Percentiles rank a stretch among this genome's conserved stretches.
phyloP scores from a whole-genome alignment of 176 grass and related monocot genomes.

The Oryza nivara region DNA sequence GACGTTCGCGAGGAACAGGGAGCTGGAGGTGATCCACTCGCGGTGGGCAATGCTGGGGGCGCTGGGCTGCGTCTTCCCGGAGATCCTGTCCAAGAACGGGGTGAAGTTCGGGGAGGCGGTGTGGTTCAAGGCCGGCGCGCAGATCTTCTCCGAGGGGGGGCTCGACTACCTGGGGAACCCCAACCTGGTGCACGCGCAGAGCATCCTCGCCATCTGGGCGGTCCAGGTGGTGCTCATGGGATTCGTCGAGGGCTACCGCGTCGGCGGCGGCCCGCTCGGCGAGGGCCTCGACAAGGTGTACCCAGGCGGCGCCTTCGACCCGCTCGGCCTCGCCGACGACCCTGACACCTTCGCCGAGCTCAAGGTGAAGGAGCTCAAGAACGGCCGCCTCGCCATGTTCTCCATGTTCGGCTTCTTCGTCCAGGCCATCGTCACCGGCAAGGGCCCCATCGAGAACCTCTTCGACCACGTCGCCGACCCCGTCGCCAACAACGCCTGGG shows the following conservation, averaged over 20 bases:
- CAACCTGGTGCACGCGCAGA: constrained; percentile 73
- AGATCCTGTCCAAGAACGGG: constrained; percentile 67
- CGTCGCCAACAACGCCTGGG: constrained; percentile 95
- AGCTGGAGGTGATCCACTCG: constrained; percentile 85
- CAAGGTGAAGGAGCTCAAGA: constrained; percentile 99
- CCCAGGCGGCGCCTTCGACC: constrained; percentile 71
- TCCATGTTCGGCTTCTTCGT: constrained; percentile 99
- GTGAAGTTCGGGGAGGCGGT: constrained; percentile 81
- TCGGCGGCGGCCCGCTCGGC: constrained; percentile 67
- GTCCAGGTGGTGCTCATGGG: constrained; percentile 78
- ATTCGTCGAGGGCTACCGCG: constrained; percentile 78
- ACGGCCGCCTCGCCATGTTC: constrained; percentile 93
- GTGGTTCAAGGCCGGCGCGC: constrained; percentile 78
- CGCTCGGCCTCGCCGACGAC: constrained; percentile 68
- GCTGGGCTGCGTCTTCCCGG: constrained; percentile 66
- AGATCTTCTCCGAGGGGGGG: constrained; percentile 77
- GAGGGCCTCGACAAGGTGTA: constrained; percentile 73
- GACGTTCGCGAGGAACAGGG: constrained; percentile 79
- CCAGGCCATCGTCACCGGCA: constrained; percentile 94
- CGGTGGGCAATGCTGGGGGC: constrained; percentile 81
- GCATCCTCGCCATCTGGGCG: constrained; percentile 78
- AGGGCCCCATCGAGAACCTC: constrained; percentile 93
- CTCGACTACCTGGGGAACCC: constrained; percentile 81
- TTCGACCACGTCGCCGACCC: constrained; percentile 90
- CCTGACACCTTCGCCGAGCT: constrained; percentile 78